Evolutionary conservation across 768 basidiomycete genomes (phyloP), one percentile per base, ranked within the genome.

Genomic region (Lactifluus echinatus): DNA sequence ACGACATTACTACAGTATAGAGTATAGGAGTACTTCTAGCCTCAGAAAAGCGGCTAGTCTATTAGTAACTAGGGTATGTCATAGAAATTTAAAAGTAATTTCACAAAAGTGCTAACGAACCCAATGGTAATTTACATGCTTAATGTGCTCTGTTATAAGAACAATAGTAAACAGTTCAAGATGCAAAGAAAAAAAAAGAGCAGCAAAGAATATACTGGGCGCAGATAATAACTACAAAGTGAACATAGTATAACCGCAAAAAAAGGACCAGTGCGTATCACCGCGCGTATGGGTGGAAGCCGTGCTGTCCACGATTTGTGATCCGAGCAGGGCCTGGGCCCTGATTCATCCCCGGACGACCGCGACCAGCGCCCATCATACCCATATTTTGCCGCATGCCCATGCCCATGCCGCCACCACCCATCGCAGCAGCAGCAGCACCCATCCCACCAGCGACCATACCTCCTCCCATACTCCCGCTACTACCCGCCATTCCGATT

Each of bases 261-360:
- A 29, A 19, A 50, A 23, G n/a, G 31, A 31, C 31, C 31, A 31
- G 10, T n/a, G n/a, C 31, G 31, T 12, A 49, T 67, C 68, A 88
- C 63, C 88, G 84, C 31, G 87, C 84, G 64, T 92, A 92, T 0
- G 89, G 89, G 65, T 91, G 89, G 72, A 86, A 92, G 62, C 82
- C 80, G 70, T 90, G 87, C 65, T 87, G 84, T 33, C 89, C 87
- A 34, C 88, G 73, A 65, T 85, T 83, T 1, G 72, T 76, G 11
- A 81, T 78, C 54, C 89, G 61, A 52, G 70, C 63, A n/a, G 68
- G 66, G 6, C 76, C 79, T 14, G 75, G 78, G 64, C 80, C 77
- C 2, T 71, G 73, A 76, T 75, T 6, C 81, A 82, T 15, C 76
- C 76, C 54, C 75, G 75, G 4, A 75, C 83, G 51, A 79, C 84